phyloP scores from a whole-genome alignment of 1,139 yeast genomes.

The Schizosaccharomyces versatilis region DNA sequence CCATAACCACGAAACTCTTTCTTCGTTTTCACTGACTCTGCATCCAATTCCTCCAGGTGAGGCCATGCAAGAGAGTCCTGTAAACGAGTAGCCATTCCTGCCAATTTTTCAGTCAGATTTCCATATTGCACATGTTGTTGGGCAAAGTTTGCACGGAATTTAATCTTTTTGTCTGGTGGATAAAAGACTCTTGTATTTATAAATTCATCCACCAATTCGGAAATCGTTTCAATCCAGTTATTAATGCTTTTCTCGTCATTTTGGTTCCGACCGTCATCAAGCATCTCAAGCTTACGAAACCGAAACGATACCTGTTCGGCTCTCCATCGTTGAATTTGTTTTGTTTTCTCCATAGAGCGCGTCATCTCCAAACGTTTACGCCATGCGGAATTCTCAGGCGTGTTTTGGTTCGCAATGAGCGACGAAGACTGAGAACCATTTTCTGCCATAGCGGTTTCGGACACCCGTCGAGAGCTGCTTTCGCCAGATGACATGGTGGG shows the following conservation, averaged over 20 bases:
- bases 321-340: conserved; percentile 1
- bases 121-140: neutral
- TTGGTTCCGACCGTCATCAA: conserved; percentile 28
- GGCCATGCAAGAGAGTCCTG: conserved; percentile 11
- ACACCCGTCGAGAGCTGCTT: neutral
- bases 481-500: neutral
- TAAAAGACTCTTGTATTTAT: conserved; percentile 56
- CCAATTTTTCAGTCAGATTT: conserved; percentile 31
- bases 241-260: conserved; percentile 42
- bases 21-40: conserved; percentile 16
- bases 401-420: neutral
- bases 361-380: conserved; percentile 8
- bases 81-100: conserved; percentile 14
- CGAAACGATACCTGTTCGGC: conserved; percentile 6
- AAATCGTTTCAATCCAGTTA: conserved; percentile 69
- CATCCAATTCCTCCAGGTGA: conserved; percentile 20
- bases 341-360: neutral
- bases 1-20: conserved; percentile 50
- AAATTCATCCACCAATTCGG: conserved; percentile 64
- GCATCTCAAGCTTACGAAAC: conserved; percentile 31
- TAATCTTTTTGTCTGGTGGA: conserved; percentile 47
- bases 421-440: neutral
- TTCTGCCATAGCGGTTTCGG: neutral
- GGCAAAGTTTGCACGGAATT: conserved; percentile 31
- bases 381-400: conserved; percentile 9